Percentiles rank a stretch among this genome's conserved stretches.
Evolutionary conservation across 805 yeast genomes (phyloP).

Genomic region (Sungouiozyma ichnusensis): DNA sequence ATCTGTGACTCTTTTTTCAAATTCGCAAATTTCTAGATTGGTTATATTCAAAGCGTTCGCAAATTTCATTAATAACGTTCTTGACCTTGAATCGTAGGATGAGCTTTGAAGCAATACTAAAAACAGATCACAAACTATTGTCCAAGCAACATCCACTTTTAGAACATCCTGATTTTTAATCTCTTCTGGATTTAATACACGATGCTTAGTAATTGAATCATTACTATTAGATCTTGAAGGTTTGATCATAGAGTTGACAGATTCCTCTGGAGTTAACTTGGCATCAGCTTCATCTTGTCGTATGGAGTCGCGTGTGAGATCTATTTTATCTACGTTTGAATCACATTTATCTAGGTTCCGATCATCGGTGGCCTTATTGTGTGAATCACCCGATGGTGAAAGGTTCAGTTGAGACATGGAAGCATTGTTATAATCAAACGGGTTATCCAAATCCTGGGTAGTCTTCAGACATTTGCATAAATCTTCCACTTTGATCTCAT

Average conservation of each 20-base stretch:
- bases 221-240: constrained; percentile 5
- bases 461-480: constrained; percentile 52
- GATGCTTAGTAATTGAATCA: constrained; percentile 6
- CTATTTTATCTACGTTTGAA: no score
- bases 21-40: constrained; percentile 67
- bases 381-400: neutral
- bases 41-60: constrained; percentile 50
- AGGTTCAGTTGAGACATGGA: neutral
- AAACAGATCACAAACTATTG: constrained; percentile 83
- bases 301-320: neutral
- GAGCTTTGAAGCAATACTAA: constrained; percentile 72
- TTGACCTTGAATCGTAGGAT: constrained; percentile 78
- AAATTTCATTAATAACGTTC: constrained; percentile 63
- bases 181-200: constrained; percentile 23
- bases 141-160: constrained; percentile 82
- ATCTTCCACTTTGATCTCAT: constrained; percentile 70
- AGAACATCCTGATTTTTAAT: constrained; percentile 30
- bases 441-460: constrained; percentile 41
- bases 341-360: no score
- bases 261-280: neutral
- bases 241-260: neutral
- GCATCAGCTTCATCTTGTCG: neutral
- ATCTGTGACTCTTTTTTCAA: constrained; percentile 84
- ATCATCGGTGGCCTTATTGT: neutral
- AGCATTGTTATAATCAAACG: constrained; percentile 24